These are phyloP conservation scores for Pichia sp. DNA, from an alignment of 1,139 yeast species.

Conservation along the genomic window DNA sequence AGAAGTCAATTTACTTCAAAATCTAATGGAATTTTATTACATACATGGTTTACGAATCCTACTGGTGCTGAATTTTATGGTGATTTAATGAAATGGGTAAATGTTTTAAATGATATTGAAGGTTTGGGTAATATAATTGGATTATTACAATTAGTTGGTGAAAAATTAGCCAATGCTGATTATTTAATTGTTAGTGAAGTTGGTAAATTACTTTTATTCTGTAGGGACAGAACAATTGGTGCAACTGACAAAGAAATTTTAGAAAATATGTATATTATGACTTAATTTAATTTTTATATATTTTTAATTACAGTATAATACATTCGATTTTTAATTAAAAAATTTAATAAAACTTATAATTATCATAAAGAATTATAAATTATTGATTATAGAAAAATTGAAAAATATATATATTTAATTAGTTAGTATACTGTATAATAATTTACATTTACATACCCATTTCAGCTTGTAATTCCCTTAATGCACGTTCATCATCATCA, in stretches of 20 bases:
- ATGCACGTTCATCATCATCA: slow-evolving; percentile 67
- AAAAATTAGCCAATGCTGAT: slow-evolving; percentile 41
- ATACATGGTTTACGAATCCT: slow-evolving; percentile 31
- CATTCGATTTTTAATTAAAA: neutral
- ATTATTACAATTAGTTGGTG: slow-evolving; percentile 44
- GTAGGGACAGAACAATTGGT: slow-evolving; percentile 54
- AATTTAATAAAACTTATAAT: neutral
- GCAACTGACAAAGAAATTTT: slow-evolving; percentile 39
- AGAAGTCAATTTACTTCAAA: slow-evolving; percentile 34
- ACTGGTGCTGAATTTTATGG: slow-evolving; percentile 33
- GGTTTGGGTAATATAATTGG: slow-evolving; percentile 50
- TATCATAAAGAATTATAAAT: too few relatives aligned
- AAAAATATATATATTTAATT: too few relatives aligned
- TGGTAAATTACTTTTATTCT: slow-evolving; percentile 50
- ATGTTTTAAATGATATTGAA: slow-evolving; percentile 37
- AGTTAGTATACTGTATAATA: neutral
- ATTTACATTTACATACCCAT: slow-evolving; percentile 71
- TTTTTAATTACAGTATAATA: neutral
- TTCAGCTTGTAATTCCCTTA: slow-evolving; percentile 76
- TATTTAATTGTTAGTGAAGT: slow-evolving; percentile 59
- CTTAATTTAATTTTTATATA: neutral
- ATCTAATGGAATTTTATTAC: slow-evolving; percentile 27
- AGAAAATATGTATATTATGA: slow-evolving; percentile 40
- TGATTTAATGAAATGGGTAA: slow-evolving; percentile 39
- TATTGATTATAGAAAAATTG: too few relatives aligned